These are phyloP conservation scores for Fusarium longipes DNA, from an alignment of 2,329 filamentous ascomycete species.

Conservation along the genomic window DNA sequence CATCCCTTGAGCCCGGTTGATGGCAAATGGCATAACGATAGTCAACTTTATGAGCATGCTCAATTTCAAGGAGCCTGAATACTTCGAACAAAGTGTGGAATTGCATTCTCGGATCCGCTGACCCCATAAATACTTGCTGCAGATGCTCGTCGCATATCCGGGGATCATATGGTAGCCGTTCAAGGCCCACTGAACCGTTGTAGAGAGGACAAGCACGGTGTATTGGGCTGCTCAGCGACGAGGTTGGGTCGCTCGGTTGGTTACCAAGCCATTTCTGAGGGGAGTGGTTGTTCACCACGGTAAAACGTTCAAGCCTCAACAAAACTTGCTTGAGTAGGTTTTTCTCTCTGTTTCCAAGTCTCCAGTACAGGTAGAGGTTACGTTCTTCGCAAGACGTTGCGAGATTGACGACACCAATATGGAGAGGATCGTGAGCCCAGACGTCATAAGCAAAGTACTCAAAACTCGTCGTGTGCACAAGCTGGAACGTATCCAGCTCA, in stretches of 20 bases:
- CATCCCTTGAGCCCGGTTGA: neutral
- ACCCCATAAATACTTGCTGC: accelerated
- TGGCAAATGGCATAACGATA: constrained; percentile 1
- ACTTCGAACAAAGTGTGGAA: neutral
- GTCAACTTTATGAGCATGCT: neutral
- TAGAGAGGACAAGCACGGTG: neutral
- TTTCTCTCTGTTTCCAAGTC: neutral
- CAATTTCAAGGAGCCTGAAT: accelerated
- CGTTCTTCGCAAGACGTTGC: accelerated
- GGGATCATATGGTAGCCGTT: neutral
- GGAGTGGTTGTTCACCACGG: neutral
- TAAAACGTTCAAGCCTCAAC: neutral
- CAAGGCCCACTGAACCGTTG: accelerated
- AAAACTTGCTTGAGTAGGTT: neutral
- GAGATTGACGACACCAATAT: constrained; percentile 1
- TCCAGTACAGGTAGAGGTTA: accelerated
- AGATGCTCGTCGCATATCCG: neutral
- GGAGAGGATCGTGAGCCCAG: neutral
- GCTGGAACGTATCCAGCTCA: neutral
- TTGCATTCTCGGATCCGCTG: accelerated
- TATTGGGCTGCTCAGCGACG: neutral
- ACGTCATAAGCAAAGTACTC: neutral
- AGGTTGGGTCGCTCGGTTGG: accelerated
- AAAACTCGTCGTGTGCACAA: accelerated
- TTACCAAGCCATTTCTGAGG: accelerated